Evolutionary conservation across 306 rosid genomes (phyloP), one percentile per base, ranked within the genome.

Genomic region (Citrullus amarus): DNA sequence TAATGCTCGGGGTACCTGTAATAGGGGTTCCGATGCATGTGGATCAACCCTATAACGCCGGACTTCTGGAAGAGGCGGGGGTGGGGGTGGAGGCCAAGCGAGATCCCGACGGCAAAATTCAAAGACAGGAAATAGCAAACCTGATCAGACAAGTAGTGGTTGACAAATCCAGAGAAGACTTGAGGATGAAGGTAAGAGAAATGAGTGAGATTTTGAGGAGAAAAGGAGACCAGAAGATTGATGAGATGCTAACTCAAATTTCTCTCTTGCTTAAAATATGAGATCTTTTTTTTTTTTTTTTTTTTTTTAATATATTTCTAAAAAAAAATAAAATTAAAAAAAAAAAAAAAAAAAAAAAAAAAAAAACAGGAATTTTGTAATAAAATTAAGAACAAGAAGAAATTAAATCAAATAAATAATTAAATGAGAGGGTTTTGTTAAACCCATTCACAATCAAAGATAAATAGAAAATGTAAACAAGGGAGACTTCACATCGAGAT

Each of bases 41-140:
- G 75, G 86, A 80, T 16, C 81, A 83, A 63, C 86, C 86, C 0
- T 5, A 22, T 1, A 83, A 80, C 54, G 81, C 83, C 10, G 56
- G 76, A 32, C 15, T 77, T 0, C 62, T 80, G 6, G 83, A 51
- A 39, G 83, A 60, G 34, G 67, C 65, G 0, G 86, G 83, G 8
- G 57, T 80, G 2, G 83, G 77, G 6, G 58, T 69, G 32, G 83
- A 83, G 67, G 81, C 81, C 8, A 70, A 68, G 48, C 78, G 81
- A 41, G 79, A 56, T 9, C 2, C 28, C 0, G 25, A 32, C 18
- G 83, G 86, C 11, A 66, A 4, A 34, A 43, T 80, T 0, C 55
- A 58, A 2, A 50, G 78, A 17, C 53, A 17, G 15, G 78, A 74
- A 39, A 36, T 83, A 1, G 83, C 72, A 4, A 83, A 28, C 5